Percentiles rank a stretch among this genome's conserved stretches.
Evolutionary conservation across 2,329 filamentous ascomycete species (phyloP).

Genomic region (Stagonosporopsis rhizophila): DNA sequence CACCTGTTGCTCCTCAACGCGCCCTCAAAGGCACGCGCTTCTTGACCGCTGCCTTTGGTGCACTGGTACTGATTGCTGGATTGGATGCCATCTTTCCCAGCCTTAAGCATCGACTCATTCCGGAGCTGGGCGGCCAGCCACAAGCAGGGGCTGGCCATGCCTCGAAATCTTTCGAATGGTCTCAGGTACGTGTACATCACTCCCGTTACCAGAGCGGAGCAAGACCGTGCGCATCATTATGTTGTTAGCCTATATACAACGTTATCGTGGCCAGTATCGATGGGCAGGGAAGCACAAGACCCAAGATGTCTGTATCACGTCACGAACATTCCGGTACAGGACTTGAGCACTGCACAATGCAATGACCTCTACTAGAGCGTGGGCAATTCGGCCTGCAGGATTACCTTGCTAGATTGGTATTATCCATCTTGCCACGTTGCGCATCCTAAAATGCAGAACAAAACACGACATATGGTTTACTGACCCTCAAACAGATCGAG

Average conservation of each 20-base stretch:
- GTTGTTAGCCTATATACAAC: not conserved
- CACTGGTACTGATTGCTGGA: constrained; percentile 26
- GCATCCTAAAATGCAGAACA: not conserved
- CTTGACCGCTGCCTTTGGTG: constrained; percentile 26
- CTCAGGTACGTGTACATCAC: constrained; percentile 30
- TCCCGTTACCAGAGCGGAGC: constrained; percentile 9
- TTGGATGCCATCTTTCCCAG: constrained; percentile 29
- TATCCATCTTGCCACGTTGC: not conserved
- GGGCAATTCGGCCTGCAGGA: not conserved
- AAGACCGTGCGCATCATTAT: not conserved
- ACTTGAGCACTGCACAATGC: not conserved
- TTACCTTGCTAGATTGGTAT: not conserved
- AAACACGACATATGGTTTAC: not conserved
- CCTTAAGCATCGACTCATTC: constrained; percentile 19
- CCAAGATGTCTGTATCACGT: not conserved
- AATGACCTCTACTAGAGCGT: not conserved
- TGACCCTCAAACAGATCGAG: constrained; percentile 34
- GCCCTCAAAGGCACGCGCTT: constrained; percentile 14
- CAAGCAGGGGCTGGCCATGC: not conserved
- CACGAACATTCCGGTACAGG: not conserved
- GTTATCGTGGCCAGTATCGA: not conserved
- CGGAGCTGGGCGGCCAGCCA: constrained; percentile 7
- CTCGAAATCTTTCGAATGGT: constrained; percentile 29
- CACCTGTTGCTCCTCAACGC: constrained; percentile 18
- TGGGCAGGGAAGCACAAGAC: not conserved